Percentiles rank a stretch among this genome's conserved stretches.
Evolutionary conservation across 2,329 filamentous ascomycete genomes (phyloP).

Genomic region (Xylaria sp.): DNA sequence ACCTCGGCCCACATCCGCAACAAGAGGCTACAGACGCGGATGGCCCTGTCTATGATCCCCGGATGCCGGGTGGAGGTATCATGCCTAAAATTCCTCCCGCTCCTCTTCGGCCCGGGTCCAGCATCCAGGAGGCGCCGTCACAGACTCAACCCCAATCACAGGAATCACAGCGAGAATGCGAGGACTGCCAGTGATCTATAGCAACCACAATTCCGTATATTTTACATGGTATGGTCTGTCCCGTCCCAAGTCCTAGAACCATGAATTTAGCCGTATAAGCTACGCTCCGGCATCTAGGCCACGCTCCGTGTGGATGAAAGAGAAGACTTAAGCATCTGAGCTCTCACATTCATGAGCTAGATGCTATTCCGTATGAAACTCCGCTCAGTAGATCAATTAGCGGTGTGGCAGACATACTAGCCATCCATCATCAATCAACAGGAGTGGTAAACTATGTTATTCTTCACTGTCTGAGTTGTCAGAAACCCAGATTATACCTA

Average conservation of each 20-base stretch:
- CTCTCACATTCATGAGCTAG: too few species aligned
- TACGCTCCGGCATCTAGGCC: too few species aligned
- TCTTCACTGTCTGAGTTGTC: neutral
- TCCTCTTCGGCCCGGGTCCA: neutral
- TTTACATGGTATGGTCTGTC: too few species aligned
- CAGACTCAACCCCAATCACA: neutral
- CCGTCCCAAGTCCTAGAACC: neutral
- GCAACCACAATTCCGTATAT: neutral
- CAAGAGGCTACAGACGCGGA: neutral
- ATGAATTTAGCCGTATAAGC: too few species aligned
- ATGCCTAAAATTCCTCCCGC: constrained; percentile 12
- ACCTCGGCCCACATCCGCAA: neutral
- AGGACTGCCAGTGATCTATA: constrained; percentile 44
- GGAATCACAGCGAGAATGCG: constrained; percentile 37
- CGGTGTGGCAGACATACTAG: too few species aligned
- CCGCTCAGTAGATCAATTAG: too few species aligned
- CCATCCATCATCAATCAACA: too few species aligned
- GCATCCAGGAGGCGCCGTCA: neutral
- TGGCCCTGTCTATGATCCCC: constrained; percentile 5
- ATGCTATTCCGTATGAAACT: too few species aligned
- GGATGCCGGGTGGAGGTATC: constrained; percentile 15
- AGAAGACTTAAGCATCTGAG: too few species aligned
- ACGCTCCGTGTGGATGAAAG: too few species aligned
- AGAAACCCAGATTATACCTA: neutral
- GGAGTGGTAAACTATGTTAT: neutral